phyloP scores from a whole-genome alignment of 805 yeast species.

The Wickerhamomyces rabaulensis region DNA sequence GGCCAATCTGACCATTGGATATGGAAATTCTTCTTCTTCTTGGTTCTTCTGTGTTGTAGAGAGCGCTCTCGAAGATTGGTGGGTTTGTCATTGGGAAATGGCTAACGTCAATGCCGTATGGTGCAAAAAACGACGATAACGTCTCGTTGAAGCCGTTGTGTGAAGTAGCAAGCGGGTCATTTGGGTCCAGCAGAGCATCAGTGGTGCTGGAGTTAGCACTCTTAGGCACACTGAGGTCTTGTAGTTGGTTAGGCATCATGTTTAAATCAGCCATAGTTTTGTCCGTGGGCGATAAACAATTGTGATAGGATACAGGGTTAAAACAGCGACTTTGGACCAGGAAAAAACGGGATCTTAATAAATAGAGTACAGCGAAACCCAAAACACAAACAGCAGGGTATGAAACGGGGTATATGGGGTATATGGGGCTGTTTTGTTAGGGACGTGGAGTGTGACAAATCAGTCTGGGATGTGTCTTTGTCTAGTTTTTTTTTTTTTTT shows the following conservation, averaged over 20 bases:
- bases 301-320: background rate
- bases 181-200: background rate
- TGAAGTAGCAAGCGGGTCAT: conserved; percentile 1
- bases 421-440: too few species aligned
- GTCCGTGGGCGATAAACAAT: background rate
- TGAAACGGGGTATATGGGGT: too few species aligned
- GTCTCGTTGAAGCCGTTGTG: conserved; percentile 26
- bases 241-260: background rate
- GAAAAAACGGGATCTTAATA: background rate
- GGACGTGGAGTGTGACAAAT: too few species aligned
- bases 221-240: background rate
- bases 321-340: too few species aligned
- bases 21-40: conserved; percentile 56
- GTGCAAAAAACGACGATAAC: conserved; percentile 37
- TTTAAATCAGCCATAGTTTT: background rate
- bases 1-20: conserved; percentile 83
- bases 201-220: background rate
- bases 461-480: too few species aligned
- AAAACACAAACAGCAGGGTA: too few species aligned
- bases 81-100: conserved; percentile 42
- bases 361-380: too few species aligned
- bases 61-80: conserved; percentile 40
- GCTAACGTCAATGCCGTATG: conserved; percentile 38
- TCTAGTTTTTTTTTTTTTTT: too few species aligned
- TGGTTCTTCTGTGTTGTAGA: conserved; percentile 24